Percentiles rank a stretch among this genome's conserved stretches.
Evolutionary conservation across 2,329 filamentous ascomycete species (phyloP).

Genomic region (Fusarium napiforme): DNA sequence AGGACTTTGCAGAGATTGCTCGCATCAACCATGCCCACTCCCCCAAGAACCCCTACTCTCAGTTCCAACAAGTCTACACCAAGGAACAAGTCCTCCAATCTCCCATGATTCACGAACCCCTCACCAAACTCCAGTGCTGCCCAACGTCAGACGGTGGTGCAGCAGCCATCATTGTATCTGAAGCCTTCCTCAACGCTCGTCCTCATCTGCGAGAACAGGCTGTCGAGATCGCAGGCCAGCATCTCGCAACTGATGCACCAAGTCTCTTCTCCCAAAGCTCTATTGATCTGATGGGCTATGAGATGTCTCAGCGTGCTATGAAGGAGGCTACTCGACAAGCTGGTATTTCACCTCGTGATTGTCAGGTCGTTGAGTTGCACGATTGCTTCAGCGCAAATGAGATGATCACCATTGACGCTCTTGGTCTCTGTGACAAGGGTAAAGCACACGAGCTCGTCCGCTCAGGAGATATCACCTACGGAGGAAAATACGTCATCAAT

Average conservation of each 20-base stretch:
- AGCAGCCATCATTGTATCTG: constrained; percentile 87
- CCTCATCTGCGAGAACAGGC: constrained; percentile 85
- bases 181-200: constrained; percentile 85
- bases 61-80: constrained; percentile 93
- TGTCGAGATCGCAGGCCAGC: constrained; percentile 89
- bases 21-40: constrained; percentile 94
- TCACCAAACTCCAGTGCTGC: constrained; percentile 99
- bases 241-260: constrained; percentile 84
- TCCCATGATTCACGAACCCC: constrained; percentile 82
- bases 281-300: constrained; percentile 90
- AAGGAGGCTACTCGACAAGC: constrained; percentile 79
- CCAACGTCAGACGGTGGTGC: constrained; percentile 94
- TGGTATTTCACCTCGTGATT: constrained; percentile 71
- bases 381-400: constrained; percentile 98
- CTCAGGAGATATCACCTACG: constrained; percentile 89
- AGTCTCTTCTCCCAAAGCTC: constrained; percentile 80
- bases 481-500: constrained; percentile 85
- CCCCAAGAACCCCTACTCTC: constrained; percentile 94
- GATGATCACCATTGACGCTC: constrained; percentile 87
- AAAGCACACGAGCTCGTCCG: constrained; percentile 94
- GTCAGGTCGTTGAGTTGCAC: constrained; percentile 90
- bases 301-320: constrained; percentile 81
- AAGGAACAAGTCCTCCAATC: constrained; percentile 82
- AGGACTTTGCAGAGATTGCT: constrained; percentile 95
- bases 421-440: constrained; percentile 80